phyloP scores from a whole-genome alignment of 2,329 filamentous ascomycete genomes.

The Penicillium sp. region DNA sequence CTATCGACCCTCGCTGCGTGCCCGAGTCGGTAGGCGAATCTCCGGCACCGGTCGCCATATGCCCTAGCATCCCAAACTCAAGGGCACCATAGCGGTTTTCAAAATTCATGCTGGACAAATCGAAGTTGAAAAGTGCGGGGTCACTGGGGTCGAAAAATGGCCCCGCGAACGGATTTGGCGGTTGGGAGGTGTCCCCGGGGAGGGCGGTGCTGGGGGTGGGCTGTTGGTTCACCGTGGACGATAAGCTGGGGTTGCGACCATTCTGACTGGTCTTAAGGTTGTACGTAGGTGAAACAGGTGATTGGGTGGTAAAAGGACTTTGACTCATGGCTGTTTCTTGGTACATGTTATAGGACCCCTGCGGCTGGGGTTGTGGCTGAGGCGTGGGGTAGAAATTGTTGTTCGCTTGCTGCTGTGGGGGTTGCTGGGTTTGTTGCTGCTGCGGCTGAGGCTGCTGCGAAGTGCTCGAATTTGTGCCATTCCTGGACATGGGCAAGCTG shows the following conservation, averaged over 20 bases:
- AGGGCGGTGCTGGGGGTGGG: conserved; percentile 46
- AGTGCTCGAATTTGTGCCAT: conserved; percentile 31
- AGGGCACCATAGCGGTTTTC: conserved; percentile 93
- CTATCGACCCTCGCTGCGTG: conserved; percentile 49
- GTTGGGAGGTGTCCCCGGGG: conserved; percentile 46
- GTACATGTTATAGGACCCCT: conserved; percentile 46
- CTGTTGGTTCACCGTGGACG: conserved; percentile 45
- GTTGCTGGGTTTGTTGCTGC: conserved; percentile 16
- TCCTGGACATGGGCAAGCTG: conserved; percentile 34
- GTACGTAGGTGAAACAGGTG: conserved; percentile 74
- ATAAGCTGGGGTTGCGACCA: conserved; percentile 34
- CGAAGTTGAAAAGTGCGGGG: conserved; percentile 91
- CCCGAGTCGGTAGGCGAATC: conserved; percentile 69
- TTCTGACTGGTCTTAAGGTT: conserved; percentile 49
- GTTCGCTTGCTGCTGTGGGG: conserved; percentile 18
- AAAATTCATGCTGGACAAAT: conserved; percentile 90
- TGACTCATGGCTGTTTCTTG: conserved; percentile 48
- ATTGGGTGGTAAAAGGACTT: conserved; percentile 61
- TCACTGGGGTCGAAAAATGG: conserved; percentile 86
- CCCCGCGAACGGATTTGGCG: conserved; percentile 50
- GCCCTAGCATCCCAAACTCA: conserved; percentile 93
- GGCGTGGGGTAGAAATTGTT: conserved; percentile 36
- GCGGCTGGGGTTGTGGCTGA: conserved; percentile 29
- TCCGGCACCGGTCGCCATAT: conserved; percentile 90
- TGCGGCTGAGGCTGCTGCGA: conserved; percentile 17